Evolutionary conservation across 306 rosid genomes (phyloP).

Genomic region (Carpinus viminea): DNA sequence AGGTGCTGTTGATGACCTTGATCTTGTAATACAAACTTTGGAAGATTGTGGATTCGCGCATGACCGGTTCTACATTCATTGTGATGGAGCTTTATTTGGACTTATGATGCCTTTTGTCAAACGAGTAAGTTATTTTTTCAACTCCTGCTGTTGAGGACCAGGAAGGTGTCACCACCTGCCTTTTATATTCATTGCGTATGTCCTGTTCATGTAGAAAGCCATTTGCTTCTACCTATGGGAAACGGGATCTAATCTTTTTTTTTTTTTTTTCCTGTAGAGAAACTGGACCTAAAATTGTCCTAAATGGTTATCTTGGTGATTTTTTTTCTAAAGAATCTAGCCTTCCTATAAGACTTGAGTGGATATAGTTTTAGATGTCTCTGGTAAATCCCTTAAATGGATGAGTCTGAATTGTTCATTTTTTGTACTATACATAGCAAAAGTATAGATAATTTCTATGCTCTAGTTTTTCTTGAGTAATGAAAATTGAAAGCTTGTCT

Average conservation of each 20-base stretch:
- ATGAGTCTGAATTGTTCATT: not conserved
- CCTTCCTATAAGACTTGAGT: not conserved
- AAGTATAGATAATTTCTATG: not conserved
- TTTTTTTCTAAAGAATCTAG: not conserved
- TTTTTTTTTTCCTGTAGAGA: not conserved
- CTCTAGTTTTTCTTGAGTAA: not conserved
- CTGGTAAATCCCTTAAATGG: not conserved
- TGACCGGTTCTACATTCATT: slow-evolving; percentile 68
- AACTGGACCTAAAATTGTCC: not conserved
- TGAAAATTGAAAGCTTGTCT: not conserved
- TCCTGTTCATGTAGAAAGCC: not conserved
- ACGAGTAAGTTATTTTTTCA: slow-evolving; percentile 32
- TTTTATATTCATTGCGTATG: not conserved
- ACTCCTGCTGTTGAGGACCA: not conserved
- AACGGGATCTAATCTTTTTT: not conserved
- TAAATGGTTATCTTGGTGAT: not conserved
- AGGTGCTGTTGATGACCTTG: slow-evolving; percentile 67
- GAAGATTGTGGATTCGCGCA: slow-evolving; percentile 50
- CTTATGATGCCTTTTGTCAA: slow-evolving; percentile 71
- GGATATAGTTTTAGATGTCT: not conserved
- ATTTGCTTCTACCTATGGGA: not conserved
- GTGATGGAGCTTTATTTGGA: slow-evolving; percentile 72
- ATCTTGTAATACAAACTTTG: slow-evolving; percentile 49
- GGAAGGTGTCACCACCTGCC: not conserved
- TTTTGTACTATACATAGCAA: not conserved